phyloP scores from a whole-genome alignment of 306 rosid genomes.

The Quillaja saponaria region DNA sequence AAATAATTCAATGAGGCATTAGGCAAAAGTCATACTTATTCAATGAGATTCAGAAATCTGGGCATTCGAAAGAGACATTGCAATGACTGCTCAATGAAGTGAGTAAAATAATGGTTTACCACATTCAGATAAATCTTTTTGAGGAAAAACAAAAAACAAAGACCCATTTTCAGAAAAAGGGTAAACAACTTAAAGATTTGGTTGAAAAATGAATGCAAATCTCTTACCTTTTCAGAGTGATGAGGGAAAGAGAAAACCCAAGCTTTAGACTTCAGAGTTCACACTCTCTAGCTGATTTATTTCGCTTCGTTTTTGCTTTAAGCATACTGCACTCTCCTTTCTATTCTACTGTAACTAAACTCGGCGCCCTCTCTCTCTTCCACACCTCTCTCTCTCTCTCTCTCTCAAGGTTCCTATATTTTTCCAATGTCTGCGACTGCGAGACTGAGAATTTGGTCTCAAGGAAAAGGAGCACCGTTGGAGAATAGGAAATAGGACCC shows the following conservation, averaged over 20 bases:
- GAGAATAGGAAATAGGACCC: slow-evolving; percentile 60
- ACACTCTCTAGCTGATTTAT: slow-evolving; percentile 43
- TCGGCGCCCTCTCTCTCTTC: slow-evolving; percentile 1
- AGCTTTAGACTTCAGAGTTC: slow-evolving; percentile 22
- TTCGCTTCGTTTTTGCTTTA: slow-evolving; percentile 26
- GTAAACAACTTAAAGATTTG: slow-evolving; percentile 9
- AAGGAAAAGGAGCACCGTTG: slow-evolving; percentile 48
- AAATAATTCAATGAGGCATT: too few relatives aligned
- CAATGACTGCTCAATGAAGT: slow-evolving; percentile 6
- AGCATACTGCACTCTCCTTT: slow-evolving; percentile 9
- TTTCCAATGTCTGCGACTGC: slow-evolving; percentile 31
- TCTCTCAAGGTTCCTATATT: too few relatives aligned
- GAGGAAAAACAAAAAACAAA: slow-evolving; percentile 11
- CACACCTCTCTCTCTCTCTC: slow-evolving; percentile 17
- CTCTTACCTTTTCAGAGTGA: slow-evolving; percentile 40
- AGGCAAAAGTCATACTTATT: slow-evolving; percentile 7
- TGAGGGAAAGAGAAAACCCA: slow-evolving; percentile 19
- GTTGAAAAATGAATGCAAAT: slow-evolving; percentile 41
- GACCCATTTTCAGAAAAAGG: slow-evolving; percentile 9
- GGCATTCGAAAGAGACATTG: background rate
- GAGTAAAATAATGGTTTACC: slow-evolving; percentile 15
- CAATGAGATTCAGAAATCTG: slow-evolving; percentile 21
- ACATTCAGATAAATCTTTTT: slow-evolving; percentile 30
- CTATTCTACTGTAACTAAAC: slow-evolving; percentile 19
- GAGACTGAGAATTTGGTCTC: slow-evolving; percentile 50